Conservation (phyloP, 352 stramenopile species). For the Phytophthora hybrid region DNA sequence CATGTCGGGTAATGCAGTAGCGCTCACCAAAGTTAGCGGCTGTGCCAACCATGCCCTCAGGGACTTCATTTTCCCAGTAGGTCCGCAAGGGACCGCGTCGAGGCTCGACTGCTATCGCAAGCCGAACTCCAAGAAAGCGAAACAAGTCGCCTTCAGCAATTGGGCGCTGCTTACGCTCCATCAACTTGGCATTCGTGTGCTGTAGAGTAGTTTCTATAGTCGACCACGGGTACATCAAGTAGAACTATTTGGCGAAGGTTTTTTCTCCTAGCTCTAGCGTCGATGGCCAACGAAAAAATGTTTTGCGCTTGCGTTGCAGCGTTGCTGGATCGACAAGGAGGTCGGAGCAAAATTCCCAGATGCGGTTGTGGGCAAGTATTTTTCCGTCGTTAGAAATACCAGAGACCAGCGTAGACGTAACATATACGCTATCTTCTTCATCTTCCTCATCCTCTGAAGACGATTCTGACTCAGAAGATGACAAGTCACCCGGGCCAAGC, state of each 20-base stretch:
- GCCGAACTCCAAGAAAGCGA: constrained; percentile 5
- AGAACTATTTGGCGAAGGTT: constrained; percentile 5
- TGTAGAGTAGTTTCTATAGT: constrained; percentile 12
- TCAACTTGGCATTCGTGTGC: constrained; percentile 1
- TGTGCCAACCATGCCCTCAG: constrained; percentile 1
- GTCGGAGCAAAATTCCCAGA: background rate
- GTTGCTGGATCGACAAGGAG: background rate
- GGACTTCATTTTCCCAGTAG: constrained; percentile 1
- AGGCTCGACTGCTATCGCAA: constrained; percentile 3
- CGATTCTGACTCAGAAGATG: constrained; percentile 1
- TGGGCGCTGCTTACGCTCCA: background rate
- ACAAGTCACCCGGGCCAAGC: background rate
- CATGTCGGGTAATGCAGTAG: constrained; percentile 7
- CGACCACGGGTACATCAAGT: constrained; percentile 5
- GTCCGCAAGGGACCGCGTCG: background rate
- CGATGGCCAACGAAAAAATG: background rate
- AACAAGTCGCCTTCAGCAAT: constrained; percentile 12
- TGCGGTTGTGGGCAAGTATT: background rate
- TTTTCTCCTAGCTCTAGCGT: constrained; percentile 2
- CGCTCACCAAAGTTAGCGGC: constrained; percentile 2
- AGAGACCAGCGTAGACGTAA: background rate
- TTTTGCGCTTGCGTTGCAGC: background rate
- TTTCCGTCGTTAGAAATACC: constrained; percentile 2
- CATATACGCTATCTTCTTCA: background rate
- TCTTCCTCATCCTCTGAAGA: background rate